Conservation (phyloP, 352 stramenopile genomes). For the Phytophthora pseudosyringae region DNA sequence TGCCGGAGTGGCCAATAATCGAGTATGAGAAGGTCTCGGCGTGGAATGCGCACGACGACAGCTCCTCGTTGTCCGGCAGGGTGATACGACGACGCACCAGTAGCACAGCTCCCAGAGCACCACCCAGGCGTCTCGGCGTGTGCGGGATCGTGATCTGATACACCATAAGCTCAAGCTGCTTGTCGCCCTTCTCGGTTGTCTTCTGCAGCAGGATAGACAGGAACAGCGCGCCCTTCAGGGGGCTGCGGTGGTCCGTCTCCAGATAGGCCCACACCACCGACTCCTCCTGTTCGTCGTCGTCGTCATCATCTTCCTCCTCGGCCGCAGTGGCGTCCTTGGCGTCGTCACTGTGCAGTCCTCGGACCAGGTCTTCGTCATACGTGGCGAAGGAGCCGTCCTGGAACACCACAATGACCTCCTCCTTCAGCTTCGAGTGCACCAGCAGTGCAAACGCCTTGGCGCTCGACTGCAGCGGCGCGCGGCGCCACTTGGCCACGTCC, state of each 20-base stretch:
- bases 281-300: constrained; percentile 24
- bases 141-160: constrained; percentile 53
- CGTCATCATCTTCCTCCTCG: constrained; percentile 30
- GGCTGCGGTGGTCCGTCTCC: constrained; percentile 60
- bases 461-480: constrained; percentile 39
- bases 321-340: constrained; percentile 28
- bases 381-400: constrained; percentile 63
- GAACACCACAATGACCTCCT: constrained; percentile 75
- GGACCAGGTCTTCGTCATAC: constrained; percentile 59
- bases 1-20: constrained; percentile 59
- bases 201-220: constrained; percentile 66
- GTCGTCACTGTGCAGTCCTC: constrained; percentile 54
- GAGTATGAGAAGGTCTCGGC: constrained; percentile 77
- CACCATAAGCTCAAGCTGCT: constrained; percentile 58
- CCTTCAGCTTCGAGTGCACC: constrained; percentile 63
- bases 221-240: constrained; percentile 66
- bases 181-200: constrained; percentile 29
- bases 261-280: constrained; percentile 62
- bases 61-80: constrained; percentile 35
- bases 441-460: constrained; percentile 51
- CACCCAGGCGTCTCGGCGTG: constrained; percentile 42
- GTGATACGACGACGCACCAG: constrained; percentile 42
- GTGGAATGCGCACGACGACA: constrained; percentile 67
- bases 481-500: constrained; percentile 71
- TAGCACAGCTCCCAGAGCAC: constrained; percentile 38